These are phyloP conservation scores for Durio zibethinus DNA, from an alignment of 345 rosid species.

Conservation along the genomic window DNA sequence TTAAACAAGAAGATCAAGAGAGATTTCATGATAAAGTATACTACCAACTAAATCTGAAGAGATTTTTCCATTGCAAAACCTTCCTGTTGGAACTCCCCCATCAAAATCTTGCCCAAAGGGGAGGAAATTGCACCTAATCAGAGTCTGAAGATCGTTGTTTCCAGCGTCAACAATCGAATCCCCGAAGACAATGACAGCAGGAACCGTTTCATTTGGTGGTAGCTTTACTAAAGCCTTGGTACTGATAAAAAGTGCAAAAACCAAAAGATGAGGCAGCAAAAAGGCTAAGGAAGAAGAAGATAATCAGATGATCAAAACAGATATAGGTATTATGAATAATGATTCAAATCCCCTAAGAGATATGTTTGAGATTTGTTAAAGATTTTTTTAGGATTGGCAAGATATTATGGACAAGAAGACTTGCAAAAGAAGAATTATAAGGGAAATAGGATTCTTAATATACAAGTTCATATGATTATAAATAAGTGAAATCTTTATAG, in stretches of 20 bases:
- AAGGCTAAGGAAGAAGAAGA: background rate
- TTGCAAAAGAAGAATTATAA: no score
- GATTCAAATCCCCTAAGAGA: no score
- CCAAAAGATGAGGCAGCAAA: background rate
- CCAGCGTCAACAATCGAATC: slow-evolving; percentile 86
- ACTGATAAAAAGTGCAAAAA: background rate
- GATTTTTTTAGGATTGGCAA: no score
- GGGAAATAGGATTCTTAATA: no score
- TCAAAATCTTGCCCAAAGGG: slow-evolving; percentile 68
- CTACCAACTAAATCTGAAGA: slow-evolving; percentile 73
- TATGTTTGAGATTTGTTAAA: no score
- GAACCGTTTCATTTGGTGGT: slow-evolving; percentile 38
- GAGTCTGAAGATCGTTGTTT: slow-evolving; percentile 48
- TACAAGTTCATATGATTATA: no score
- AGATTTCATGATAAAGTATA: background rate
- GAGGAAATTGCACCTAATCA: slow-evolving; percentile 52
- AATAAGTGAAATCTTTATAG: no score
- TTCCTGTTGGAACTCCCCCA: slow-evolving; percentile 66
- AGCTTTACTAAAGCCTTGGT: slow-evolving; percentile 18
- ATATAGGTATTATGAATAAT: no score
- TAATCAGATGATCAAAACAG: background rate
- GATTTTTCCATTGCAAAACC: slow-evolving; percentile 70
- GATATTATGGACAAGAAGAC: no score
- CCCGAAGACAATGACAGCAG: slow-evolving; percentile 69
- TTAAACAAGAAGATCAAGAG: background rate